Evolutionary conservation across 768 basidiomycete genomes (phyloP).

Genomic region (Boletus sensibilis): DNA sequence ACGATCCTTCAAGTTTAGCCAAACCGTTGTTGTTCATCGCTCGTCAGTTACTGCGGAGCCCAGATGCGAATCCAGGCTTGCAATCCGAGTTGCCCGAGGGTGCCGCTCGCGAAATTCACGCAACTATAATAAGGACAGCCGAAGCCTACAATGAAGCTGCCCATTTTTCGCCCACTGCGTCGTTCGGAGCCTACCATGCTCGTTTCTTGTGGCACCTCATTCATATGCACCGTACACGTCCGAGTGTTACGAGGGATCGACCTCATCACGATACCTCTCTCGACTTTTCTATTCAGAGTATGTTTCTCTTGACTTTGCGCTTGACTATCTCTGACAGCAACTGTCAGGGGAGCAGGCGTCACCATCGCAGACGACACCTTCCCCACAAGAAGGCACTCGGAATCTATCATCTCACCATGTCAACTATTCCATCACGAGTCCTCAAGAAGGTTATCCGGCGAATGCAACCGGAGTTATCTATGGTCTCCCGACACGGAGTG

Average conservation of each 20-base stretch:
- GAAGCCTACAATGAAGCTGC: constrained; percentile 79
- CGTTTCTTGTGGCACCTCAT: constrained; percentile 76
- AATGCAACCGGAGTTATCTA: constrained; percentile 18
- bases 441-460: constrained; percentile 20
- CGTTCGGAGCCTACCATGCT: constrained; percentile 72
- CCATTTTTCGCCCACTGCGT: constrained; percentile 54
- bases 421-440: constrained; percentile 17
- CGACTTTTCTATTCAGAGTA: constrained; percentile 59
- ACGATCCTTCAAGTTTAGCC: constrained; percentile 10
- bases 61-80: constrained; percentile 55
- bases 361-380: constrained; percentile 25
- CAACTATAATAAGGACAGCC: constrained; percentile 64
- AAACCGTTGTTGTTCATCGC: constrained; percentile 1
- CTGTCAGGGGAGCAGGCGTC: constrained; percentile 21
- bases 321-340: constrained; percentile 9
- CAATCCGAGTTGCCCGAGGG: constrained; percentile 59
- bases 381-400: constrained; percentile 18
- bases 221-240: constrained; percentile 55
- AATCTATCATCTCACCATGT: constrained; percentile 10
- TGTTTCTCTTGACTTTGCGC: not conserved
- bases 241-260: constrained; percentile 38
- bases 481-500: constrained; percentile 11
- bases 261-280: constrained; percentile 44
- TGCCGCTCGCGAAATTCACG: constrained; percentile 63
- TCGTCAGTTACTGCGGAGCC: constrained; percentile 64